Evolutionary conservation across 1,284 basidiomycete genomes (phyloP), one percentile per base, ranked within the genome.

Genomic region (Gomphus bonarii): DNA sequence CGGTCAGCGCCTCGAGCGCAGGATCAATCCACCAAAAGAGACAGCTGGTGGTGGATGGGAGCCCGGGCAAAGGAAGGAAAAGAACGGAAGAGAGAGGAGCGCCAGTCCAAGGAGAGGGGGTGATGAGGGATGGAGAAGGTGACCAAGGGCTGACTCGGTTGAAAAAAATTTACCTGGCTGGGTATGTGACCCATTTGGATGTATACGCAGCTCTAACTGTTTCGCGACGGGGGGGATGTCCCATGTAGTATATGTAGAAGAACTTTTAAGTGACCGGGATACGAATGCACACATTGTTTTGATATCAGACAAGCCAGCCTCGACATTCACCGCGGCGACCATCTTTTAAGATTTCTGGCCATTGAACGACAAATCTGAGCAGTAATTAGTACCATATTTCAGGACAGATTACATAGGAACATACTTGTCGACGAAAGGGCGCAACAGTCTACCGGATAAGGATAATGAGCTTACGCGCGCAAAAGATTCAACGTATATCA

Each of bases 401-500:
- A 61, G 47, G 18, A 31, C 35, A 6, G n/a, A 8, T 35, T 40
- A 12, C 31, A 35, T 36, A 35, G 30, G 18, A 11, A 72, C 76
- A 64, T 70, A 88, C 79, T 84, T 81, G 70, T 98, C 94, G 7
- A 92, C 93, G 43, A 95, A 72, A 9, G 80, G 81, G 36, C 82
- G 77, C 20, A 98, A 74, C 46, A 99, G 72, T 64, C 81, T 90
- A 28, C 85, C 95, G 22, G 93, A 92, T 16, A 97, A 75, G 12
- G 91, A 95, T 18, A 98, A 75, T 0, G 79, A 78, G 31, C 73
- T 76, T 6, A 97, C 93, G 14, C 97, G 84, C 6, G 97, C 94
- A 67, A 97, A 97, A 0, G 93, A 95, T 70, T 99, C 97, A 46
- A 98, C 76, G 68, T 98, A 99, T 57, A 99, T 80, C 30, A 93